Percentiles rank a stretch among this genome's conserved stretches.
Evolutionary conservation across 768 basidiomycete species (phyloP).

Genomic region (Leccinum variicolor): DNA sequence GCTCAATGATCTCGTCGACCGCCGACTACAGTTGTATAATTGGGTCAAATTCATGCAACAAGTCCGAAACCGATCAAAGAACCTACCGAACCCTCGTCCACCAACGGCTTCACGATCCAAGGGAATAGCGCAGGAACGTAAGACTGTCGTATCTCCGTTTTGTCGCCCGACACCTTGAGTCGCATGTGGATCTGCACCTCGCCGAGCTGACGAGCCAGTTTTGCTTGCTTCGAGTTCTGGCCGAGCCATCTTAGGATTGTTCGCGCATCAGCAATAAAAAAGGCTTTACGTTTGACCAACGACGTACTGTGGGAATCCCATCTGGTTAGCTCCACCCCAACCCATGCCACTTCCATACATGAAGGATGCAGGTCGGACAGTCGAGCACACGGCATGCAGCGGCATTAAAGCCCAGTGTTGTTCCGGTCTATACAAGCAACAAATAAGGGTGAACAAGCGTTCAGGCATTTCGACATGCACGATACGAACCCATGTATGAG

Average conservation of each 20-base stretch:
- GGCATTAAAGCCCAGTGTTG: conserved; percentile 98
- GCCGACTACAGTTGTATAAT: conserved; percentile 33
- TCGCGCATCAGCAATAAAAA: background rate
- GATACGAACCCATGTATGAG: conserved; percentile 81
- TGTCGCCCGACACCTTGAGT: conserved; percentile 87
- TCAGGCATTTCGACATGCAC: background rate
- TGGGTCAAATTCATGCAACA: background rate
- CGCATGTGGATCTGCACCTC: conserved; percentile 97
- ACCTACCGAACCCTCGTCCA: conserved; percentile 71
- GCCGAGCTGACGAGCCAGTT: conserved; percentile 72
- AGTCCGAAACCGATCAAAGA: background rate
- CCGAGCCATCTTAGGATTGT: conserved; percentile 78
- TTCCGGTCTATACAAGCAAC: conserved; percentile 61
- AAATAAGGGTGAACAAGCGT: background rate
- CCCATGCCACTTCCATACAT: conserved; percentile 71
- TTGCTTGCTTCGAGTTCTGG: conserved; percentile 91
- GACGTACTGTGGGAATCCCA: conserved; percentile 82
- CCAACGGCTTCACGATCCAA: conserved; percentile 75
- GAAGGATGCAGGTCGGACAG: conserved; percentile 82
- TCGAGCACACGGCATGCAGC: conserved; percentile 86
- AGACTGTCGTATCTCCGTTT: conserved; percentile 83
- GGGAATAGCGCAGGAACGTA: conserved; percentile 90
- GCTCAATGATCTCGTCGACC: conserved; percentile 76
- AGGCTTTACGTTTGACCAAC: background rate
- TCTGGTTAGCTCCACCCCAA: conserved; percentile 62